A percentile compares a stretch with the other conserved stretches of the same genome.
Evolutionary conservation across 257 asterid species (phyloP).

Genomic region (Linderniella brevidens): DNA sequence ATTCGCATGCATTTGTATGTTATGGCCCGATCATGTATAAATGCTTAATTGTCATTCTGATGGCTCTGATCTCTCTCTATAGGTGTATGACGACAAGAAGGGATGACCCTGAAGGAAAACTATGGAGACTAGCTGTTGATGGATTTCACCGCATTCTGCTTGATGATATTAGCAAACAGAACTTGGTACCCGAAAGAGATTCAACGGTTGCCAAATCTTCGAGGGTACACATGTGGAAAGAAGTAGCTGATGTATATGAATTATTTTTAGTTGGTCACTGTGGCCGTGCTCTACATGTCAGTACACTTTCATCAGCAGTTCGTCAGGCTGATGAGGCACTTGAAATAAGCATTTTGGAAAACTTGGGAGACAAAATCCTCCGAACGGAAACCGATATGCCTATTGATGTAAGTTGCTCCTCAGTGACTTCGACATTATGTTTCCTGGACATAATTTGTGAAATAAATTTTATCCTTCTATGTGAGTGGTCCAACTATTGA

Average conservation of each 20-base stretch:
- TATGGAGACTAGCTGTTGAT: conserved; percentile 88
- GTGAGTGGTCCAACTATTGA: no score
- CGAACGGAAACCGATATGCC: conserved; percentile 55
- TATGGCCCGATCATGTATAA: not conserved
- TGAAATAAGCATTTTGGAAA: conserved; percentile 70
- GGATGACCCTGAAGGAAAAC: conserved; percentile 84
- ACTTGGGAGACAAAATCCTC: conserved; percentile 71
- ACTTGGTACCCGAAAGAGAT: conserved; percentile 19
- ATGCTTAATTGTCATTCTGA: not conserved
- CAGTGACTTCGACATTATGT: conserved; percentile 7
- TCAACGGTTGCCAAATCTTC: conserved; percentile 26
- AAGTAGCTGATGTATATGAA: conserved; percentile 86
- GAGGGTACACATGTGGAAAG: conserved; percentile 83
- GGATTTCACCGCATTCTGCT: conserved; percentile 58
- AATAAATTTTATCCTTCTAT: no score
- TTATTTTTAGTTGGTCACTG: conserved; percentile 84
- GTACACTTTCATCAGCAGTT: conserved; percentile 37
- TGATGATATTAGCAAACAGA: conserved; percentile 40
- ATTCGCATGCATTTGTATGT: no score
- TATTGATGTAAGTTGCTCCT: conserved; percentile 44
- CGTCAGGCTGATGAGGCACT: conserved; percentile 61
- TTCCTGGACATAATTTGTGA: no score
- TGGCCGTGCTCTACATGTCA: conserved; percentile 82
- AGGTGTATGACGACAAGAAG: conserved; percentile 98
- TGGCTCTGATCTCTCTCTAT: conserved; percentile 3